These are phyloP conservation scores for Alternaria incomplexa DNA, from an alignment of 2,329 filamentous ascomycete species.

Conservation along the genomic window DNA sequence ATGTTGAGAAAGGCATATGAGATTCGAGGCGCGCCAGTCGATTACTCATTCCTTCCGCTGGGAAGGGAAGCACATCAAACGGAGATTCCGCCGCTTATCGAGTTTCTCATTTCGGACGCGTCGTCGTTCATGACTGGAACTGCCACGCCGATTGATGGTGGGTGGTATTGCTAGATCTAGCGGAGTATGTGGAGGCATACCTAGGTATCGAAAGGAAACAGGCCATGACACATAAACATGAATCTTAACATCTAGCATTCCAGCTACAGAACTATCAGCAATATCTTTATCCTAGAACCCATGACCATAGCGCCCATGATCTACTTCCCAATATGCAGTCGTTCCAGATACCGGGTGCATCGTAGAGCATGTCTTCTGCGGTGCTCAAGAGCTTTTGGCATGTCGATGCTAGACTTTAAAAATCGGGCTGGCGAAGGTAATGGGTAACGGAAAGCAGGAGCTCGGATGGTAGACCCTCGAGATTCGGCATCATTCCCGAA, in stretches of 20 bases:
- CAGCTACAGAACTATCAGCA: too few species aligned
- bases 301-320: too few species aligned
- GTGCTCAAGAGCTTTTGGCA: not conserved
- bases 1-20: constrained; percentile 36
- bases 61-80: constrained; percentile 34
- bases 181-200: not conserved
- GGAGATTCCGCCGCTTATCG: constrained; percentile 54
- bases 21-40: constrained; percentile 22
- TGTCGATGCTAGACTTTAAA: not conserved
- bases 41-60: constrained; percentile 32
- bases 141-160: constrained; percentile 56
- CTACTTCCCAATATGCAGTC: too few species aligned
- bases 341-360: not conserved
- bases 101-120: constrained; percentile 57
- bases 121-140: constrained; percentile 56
- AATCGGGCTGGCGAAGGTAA: not conserved
- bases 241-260: too few species aligned
- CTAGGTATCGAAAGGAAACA: too few species aligned
- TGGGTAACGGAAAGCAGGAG: not conserved
- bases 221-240: too few species aligned
- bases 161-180: constrained; percentile 42
- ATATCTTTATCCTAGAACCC: too few species aligned
- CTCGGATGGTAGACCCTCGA: not conserved
- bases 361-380: not conserved
- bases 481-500: not conserved